Percentiles rank a stretch among this genome's conserved stretches.
Evolutionary conservation across 169 alveolate species (phyloP).

Genomic region (Theileria luwenshuni): DNA sequence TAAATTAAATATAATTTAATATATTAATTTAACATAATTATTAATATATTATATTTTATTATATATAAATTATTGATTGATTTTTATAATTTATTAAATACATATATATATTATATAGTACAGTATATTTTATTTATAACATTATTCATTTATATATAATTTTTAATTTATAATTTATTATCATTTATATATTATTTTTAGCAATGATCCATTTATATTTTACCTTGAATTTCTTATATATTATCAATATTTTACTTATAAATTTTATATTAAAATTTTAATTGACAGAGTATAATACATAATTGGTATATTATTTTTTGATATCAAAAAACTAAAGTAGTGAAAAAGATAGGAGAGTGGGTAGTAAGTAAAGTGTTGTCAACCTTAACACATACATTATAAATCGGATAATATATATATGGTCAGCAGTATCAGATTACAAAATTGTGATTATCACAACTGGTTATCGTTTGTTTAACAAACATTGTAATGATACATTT

Average conservation of each 20-base stretch:
- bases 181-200: neutral
- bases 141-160: neutral
- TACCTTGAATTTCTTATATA: neutral
- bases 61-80: no score
- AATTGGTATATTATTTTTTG: neutral
- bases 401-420: no score
- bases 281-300: neutral
- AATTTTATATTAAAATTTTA: neutral
- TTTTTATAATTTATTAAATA: neutral
- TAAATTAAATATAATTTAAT: no score
- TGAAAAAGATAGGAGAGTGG: no score
- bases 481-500: neutral
- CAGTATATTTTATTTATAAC: neutral
- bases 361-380: neutral
- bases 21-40: neutral
- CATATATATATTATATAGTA: neutral
- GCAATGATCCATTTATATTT: neutral
- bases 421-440: neutral
- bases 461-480: neutral
- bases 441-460: neutral
- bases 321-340: neutral
- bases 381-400: neutral
- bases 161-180: neutral
- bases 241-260: neutral
- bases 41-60: no score